These are phyloP conservation scores for Teunomyces barrocoloradensis DNA, from an alignment of 805 yeast genomes.

Conservation along the genomic window DNA sequence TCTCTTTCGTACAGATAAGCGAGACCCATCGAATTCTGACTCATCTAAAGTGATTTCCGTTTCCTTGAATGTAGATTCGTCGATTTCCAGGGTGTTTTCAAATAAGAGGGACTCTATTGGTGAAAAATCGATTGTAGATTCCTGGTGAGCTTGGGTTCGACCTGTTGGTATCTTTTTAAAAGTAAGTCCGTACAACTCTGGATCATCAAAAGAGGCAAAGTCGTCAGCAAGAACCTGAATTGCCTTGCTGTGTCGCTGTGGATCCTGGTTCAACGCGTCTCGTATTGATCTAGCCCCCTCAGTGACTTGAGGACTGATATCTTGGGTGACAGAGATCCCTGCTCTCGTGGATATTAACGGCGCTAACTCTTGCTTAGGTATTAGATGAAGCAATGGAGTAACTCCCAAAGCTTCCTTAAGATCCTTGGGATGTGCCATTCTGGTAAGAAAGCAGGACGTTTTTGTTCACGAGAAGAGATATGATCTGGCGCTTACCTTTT, in stretches of 20 bases:
- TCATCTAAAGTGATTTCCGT: slow-evolving; percentile 9
- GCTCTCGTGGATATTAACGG: slow-evolving; percentile 5
- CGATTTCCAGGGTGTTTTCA: slow-evolving; percentile 8
- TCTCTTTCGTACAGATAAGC: slow-evolving; percentile 22
- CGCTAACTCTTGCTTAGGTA: slow-evolving; percentile 26
- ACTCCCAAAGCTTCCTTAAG: slow-evolving; percentile 23
- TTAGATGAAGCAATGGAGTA: slow-evolving; percentile 26
- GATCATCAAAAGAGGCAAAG: slow-evolving; percentile 18
- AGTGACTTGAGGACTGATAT: not conserved
- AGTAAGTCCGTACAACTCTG: slow-evolving; percentile 25
- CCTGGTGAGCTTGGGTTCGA: slow-evolving; percentile 9
- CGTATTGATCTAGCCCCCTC: slow-evolving; percentile 14
- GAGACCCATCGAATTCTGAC: slow-evolving; percentile 10
- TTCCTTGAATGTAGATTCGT: slow-evolving; percentile 11
- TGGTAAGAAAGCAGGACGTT: not conserved
- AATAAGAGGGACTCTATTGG: slow-evolving; percentile 13
- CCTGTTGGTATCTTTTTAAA: slow-evolving; percentile 33
- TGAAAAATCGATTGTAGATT: slow-evolving; percentile 7
- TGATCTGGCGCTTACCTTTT: not conserved
- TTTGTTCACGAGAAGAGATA: not conserved
- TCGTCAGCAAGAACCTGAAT: slow-evolving; percentile 11
- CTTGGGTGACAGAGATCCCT: not conserved
- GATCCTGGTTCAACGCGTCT: slow-evolving; percentile 14
- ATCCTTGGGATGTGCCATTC: slow-evolving; percentile 13
- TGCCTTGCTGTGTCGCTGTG: slow-evolving; percentile 4